A percentile compares a stretch with the other conserved stretches of the same genome.
These are phyloP conservation scores for Barbatosphaeria neglecta DNA, from an alignment of 495 filamentous ascomycete species.

Conservation along the genomic window DNA sequence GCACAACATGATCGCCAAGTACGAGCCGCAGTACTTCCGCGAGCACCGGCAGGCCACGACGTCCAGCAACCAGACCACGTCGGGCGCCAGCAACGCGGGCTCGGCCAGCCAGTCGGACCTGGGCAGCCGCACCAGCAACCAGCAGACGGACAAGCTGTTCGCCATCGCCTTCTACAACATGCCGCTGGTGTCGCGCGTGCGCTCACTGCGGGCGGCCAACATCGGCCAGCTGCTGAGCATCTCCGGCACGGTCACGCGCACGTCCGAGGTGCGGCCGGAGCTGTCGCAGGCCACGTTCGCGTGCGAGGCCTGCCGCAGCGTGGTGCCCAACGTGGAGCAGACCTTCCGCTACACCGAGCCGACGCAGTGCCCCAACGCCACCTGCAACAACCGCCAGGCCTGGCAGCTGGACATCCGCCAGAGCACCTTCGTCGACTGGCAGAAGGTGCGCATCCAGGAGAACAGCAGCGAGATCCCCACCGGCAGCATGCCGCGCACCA, in stretches of 20 bases:
- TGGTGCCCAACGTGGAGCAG: slow-evolving; percentile 85
- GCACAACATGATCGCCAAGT: slow-evolving; percentile 85
- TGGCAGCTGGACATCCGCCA: slow-evolving; percentile 95
- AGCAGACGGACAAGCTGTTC: slow-evolving; percentile 94
- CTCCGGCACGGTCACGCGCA: slow-evolving; percentile 91
- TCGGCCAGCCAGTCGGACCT: slow-evolving; percentile 52
- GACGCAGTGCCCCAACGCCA: slow-evolving; percentile 84
- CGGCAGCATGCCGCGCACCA: slow-evolving; percentile 94
- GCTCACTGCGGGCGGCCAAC: slow-evolving; percentile 77
- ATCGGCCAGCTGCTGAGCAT: slow-evolving; percentile 90
- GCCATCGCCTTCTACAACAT: slow-evolving; percentile 93
- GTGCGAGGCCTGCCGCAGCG: slow-evolving; percentile 73
- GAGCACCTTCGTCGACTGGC: slow-evolving; percentile 98
- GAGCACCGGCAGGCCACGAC: slow-evolving; percentile 70
- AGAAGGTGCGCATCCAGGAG: slow-evolving; percentile 94
- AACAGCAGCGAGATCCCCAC: slow-evolving; percentile 97
- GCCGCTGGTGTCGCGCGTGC: slow-evolving; percentile 81
- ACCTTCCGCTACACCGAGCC: slow-evolving; percentile 97
- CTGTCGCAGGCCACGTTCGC: slow-evolving; percentile 84
- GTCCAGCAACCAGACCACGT: slow-evolving; percentile 51
- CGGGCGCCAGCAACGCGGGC: slow-evolving; percentile 52
- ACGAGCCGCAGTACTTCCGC: slow-evolving; percentile 87
- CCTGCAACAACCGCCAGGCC: slow-evolving; percentile 77
- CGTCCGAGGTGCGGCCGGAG: slow-evolving; percentile 92
- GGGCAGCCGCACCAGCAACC: slow-evolving; percentile 67